Evolutionary conservation across 306 rosid genomes (phyloP), one percentile per base, ranked within the genome.

Genomic region (Chamaecrista fasciculata): DNA sequence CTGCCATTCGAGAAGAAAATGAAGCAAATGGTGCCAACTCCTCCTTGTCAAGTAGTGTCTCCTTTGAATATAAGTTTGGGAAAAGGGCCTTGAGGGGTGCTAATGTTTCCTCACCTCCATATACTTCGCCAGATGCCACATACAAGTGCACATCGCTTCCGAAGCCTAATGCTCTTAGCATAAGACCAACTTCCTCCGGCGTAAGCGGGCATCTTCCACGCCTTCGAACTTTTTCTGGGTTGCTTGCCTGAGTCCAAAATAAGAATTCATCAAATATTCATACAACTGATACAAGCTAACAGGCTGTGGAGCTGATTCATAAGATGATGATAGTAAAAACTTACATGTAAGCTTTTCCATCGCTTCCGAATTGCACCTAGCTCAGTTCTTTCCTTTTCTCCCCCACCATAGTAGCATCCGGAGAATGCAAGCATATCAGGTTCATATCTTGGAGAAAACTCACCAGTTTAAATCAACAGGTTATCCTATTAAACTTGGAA

Each of bases 371-470:
- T 85, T 67, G 42, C 67, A 15, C 96, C 91, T 37, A 93, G 97
- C 74, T 88, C 96, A 40, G 19, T 48, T 72, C 86, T 85, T 72
- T 93, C 98, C 34, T 70, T 82, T n/a, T 90, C 85, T 66, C 97
- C 97, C n/a, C 98, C 98, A n/a, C 97, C 97, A 76, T 80, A 93
- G 71, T 93, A 84, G 55, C 98, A 93, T 36, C 98, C 94, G 40
- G 97, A 93, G 71, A 93, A 93, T 46, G 98, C 98, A 76, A 93
- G 94, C 98, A 93, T 93, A 78, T 93, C 98, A 2, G 97, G 84
- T 81, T 93, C 98, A 83, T 80, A 93, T 82, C 98, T 93, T 93
- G 19, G 8, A 24, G 16, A 15, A 29, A 5, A 56, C 6, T 28
- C 62, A 74, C 44, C 69, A 68, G 62, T 53, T 69, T 15, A 55